Conservation (phyloP, 192 early-diverging fungal species). For the Umbelopsis ramanniana region DNA sequence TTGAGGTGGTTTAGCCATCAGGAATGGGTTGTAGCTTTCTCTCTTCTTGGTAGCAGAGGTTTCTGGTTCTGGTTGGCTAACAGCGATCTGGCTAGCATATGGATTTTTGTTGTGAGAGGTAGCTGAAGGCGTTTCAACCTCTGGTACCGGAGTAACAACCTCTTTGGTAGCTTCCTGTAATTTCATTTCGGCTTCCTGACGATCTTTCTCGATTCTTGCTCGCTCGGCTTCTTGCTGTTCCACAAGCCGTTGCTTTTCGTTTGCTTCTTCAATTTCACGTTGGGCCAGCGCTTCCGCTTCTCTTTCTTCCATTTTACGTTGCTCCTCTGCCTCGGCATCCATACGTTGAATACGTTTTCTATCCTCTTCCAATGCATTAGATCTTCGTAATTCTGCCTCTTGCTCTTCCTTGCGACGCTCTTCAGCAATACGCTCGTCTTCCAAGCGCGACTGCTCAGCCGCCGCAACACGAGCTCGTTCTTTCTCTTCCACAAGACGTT, state of each 20-base stretch:
- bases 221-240: slow-evolving; percentile 27
- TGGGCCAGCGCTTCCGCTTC: slow-evolving; percentile 17
- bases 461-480: slow-evolving; percentile 19
- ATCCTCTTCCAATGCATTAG: slow-evolving; percentile 45
- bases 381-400: slow-evolving; percentile 39
- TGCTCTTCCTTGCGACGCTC: slow-evolving; percentile 15
- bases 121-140: slow-evolving; percentile 4
- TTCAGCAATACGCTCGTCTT: slow-evolving; percentile 16
- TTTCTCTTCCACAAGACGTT: slow-evolving; percentile 26
- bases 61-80: not conserved
- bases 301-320: slow-evolving; percentile 24
- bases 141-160: slow-evolving; percentile 18
- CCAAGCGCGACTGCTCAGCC: not conserved
- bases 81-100: slow-evolving; percentile 37
- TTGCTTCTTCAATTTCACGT: slow-evolving; percentile 28
- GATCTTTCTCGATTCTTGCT: slow-evolving; percentile 20
- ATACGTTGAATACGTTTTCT: slow-evolving; percentile 30
- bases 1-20: slow-evolving; percentile 29
- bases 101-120: slow-evolving; percentile 34
- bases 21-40: slow-evolving; percentile 50
- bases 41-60: slow-evolving; percentile 30
- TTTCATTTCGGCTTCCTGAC: slow-evolving; percentile 23
- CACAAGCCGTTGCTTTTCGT: slow-evolving; percentile 27
- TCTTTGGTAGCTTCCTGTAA: slow-evolving; percentile 25
- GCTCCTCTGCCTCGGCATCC: slow-evolving; percentile 27